These are phyloP conservation scores for Leptographium lundbergii DNA, from an alignment of 2,329 filamentous ascomycete species.

Conservation along the genomic window DNA sequence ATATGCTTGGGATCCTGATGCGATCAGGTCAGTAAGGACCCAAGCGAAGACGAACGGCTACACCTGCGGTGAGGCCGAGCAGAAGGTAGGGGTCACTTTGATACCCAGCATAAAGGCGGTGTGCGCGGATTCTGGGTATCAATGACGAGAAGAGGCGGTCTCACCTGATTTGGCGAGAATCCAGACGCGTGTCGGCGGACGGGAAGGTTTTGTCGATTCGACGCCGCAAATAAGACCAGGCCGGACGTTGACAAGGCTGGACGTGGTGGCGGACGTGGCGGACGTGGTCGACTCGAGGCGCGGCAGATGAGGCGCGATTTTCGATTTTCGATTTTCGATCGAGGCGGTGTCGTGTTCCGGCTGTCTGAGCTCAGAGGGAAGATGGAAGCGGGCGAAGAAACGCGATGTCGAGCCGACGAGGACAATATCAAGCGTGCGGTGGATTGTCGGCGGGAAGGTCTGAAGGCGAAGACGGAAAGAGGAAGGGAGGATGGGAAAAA, in stretches of 20 bases:
- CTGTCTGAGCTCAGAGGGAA: neutral
- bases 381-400: neutral
- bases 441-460: neutral
- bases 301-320: neutral
- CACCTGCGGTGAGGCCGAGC: neutral
- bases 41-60: neutral
- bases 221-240: neutral
- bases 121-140: neutral
- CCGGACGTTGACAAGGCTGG: neutral
- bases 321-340: neutral
- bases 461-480: constrained; percentile 1
- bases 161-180: neutral
- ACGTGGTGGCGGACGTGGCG: neutral
- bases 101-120: neutral
- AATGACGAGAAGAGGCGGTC: neutral
- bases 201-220: neutral
- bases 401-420: neutral
- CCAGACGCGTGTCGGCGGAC: neutral
- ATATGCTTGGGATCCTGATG: neutral
- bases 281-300: neutral
- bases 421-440: neutral
- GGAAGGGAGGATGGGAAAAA: constrained; percentile 2
- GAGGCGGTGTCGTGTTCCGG: neutral
- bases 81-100: neutral
- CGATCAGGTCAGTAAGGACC: neutral